These are phyloP conservation scores for Penicillium sp. DNA, from an alignment of 2,329 filamentous ascomycete species.

Conservation along the genomic window DNA sequence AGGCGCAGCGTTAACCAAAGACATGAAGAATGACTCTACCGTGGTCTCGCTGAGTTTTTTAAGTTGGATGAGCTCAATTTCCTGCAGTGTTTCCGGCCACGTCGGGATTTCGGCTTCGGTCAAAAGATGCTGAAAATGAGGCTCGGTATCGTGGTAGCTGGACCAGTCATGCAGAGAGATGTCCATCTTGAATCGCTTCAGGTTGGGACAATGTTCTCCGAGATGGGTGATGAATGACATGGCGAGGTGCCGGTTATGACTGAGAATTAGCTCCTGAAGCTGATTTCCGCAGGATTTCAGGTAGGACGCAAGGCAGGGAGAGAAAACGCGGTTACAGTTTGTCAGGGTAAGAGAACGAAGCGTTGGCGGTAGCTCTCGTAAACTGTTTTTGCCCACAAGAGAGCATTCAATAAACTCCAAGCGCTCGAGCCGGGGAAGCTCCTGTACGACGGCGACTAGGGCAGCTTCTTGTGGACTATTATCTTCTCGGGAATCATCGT, in stretches of 20 bases:
- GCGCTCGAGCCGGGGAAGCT: conserved; percentile 65
- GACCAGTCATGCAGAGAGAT: conserved; percentile 75
- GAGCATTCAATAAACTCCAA: conserved; percentile 76
- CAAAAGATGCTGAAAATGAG: conserved; percentile 71
- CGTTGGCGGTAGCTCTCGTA: conserved; percentile 67
- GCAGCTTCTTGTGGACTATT: conserved; percentile 27
- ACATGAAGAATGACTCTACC: conserved; percentile 77
- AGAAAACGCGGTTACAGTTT: conserved; percentile 76
- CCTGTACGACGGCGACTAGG: conserved; percentile 53
- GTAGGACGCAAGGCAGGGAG: conserved; percentile 66
- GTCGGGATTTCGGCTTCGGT: conserved; percentile 61
- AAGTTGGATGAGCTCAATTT: conserved; percentile 74
- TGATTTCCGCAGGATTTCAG: conserved; percentile 66
- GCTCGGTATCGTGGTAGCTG: conserved; percentile 68
- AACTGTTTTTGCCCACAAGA: conserved; percentile 66
- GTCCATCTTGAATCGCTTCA: conserved; percentile 74
- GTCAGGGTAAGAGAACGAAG: conserved; percentile 71
- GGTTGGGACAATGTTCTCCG: conserved; percentile 66
- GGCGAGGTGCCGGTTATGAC: conserved; percentile 78
- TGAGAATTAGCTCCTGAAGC: conserved; percentile 69
- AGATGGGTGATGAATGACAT: conserved; percentile 72
- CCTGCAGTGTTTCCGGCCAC: conserved; percentile 74
- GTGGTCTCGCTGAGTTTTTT: conserved; percentile 71
- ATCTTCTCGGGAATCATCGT: conserved; percentile 48
- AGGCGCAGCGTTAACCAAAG: conserved; percentile 71